These are phyloP conservation scores for Eutypa lata DNA, from an alignment of 2,329 filamentous ascomycete genomes.

Conservation along the genomic window DNA sequence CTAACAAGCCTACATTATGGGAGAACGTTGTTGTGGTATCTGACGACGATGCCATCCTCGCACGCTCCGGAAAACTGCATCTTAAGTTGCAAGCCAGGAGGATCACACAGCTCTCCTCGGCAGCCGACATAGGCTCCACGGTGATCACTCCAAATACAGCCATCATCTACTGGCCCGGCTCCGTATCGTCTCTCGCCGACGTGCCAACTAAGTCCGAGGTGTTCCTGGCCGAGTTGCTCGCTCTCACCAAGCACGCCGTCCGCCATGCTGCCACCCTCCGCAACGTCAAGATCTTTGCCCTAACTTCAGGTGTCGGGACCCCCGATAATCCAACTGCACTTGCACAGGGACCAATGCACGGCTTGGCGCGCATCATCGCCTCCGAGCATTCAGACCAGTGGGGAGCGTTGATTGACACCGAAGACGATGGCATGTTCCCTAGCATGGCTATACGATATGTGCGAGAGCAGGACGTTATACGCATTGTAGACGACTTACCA, in stretches of 20 bases:
- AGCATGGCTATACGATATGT: conserved; percentile 35
- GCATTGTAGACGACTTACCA: conserved; percentile 31
- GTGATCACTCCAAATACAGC: conserved; percentile 5
- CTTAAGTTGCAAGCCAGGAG: neutral
- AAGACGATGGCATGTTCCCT: conserved; percentile 32
- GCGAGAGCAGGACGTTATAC: conserved; percentile 32
- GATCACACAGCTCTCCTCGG: neutral
- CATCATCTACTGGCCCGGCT: conserved; percentile 13
- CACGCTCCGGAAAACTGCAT: conserved; percentile 13
- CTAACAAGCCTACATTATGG: conserved; percentile 22
- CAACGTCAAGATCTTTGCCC: conserved; percentile 7
- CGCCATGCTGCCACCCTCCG: neutral
- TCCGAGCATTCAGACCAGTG: conserved; percentile 35
- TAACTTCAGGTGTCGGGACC: no score
- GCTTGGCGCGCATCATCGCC: conserved; percentile 35
- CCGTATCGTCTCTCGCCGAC: conserved; percentile 6
- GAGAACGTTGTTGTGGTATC: conserved; percentile 23
- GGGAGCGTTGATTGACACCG: conserved; percentile 31
- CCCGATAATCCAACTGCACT: conserved; percentile 20
- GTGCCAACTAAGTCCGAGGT: conserved; percentile 2
- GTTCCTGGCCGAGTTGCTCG: conserved; percentile 11
- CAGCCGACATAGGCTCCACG: no score
- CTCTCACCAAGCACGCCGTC: conserved; percentile 7
- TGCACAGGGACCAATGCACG: conserved; percentile 32
- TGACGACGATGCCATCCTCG: conserved; percentile 14